Evolutionary conservation across 1,284 basidiomycete species (phyloP).

Genomic region (Afroboletus lepidellus): DNA sequence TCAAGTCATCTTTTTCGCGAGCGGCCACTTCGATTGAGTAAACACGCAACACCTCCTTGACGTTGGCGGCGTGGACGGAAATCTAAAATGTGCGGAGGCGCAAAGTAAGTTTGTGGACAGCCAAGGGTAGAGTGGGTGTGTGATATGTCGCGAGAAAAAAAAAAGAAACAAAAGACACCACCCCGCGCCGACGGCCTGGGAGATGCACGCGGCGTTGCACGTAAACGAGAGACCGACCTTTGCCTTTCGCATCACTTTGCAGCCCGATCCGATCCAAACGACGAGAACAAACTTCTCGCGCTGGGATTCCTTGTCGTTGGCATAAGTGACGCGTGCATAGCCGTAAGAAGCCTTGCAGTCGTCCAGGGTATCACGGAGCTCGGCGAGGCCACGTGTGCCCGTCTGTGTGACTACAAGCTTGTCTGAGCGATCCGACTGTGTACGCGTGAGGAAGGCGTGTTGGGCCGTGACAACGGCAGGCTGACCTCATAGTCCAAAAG

Average conservation of each 20-base stretch:
- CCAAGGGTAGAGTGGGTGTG: conserved; percentile 27
- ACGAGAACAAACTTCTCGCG: conserved; percentile 90
- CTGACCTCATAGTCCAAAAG: conserved; percentile 82
- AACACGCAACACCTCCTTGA: conserved; percentile 75
- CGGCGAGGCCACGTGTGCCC: conserved; percentile 74
- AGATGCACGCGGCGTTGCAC: conserved; percentile 20
- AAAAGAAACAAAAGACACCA: conserved; percentile 10
- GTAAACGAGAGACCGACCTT: conserved; percentile 57
- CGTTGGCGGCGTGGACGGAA: conserved; percentile 84
- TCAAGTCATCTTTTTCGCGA: conserved; percentile 75
- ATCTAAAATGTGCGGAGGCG: conserved; percentile 49
- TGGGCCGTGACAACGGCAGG: conserved; percentile 3
- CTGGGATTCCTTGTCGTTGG: conserved; percentile 83
- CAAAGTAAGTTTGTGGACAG: conserved; percentile 19
- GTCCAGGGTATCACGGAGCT: conserved; percentile 73
- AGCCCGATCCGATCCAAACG: conserved; percentile 84
- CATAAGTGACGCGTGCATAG: conserved; percentile 80
- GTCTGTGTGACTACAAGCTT: conserved; percentile 75
- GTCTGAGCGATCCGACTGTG: conserved; percentile 78
- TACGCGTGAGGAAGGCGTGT: conserved; percentile 16
- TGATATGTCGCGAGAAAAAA: conserved; percentile 18
- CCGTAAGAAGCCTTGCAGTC: conserved; percentile 78
- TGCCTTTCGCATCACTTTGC: conserved; percentile 88
- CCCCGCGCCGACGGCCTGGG: conserved; percentile 4
- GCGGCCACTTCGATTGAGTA: conserved; percentile 88